These are phyloP conservation scores for Lotus japonicus DNA, from an alignment of 306 rosid genomes.

Conservation along the genomic window DNA sequence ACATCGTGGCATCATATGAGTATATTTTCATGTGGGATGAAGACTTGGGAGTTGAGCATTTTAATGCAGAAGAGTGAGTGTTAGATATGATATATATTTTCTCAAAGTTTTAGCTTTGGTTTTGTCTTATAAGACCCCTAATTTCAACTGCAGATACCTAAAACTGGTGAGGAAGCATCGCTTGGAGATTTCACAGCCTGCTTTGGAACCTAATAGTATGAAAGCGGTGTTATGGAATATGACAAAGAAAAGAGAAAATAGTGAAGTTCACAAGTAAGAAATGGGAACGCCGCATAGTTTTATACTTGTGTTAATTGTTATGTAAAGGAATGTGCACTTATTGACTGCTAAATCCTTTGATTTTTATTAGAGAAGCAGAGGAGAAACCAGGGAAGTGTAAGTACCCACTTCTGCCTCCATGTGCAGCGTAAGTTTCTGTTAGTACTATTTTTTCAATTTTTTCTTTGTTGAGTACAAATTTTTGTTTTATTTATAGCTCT, in stretches of 20 bases:
- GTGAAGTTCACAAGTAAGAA: slow-evolving; percentile 92
- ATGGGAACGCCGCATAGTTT: neutral
- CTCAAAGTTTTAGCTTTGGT: neutral
- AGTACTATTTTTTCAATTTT: no score
- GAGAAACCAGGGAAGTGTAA: slow-evolving; percentile 88
- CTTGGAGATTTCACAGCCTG: slow-evolving; percentile 97
- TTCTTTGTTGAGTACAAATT: neutral
- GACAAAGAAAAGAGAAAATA: slow-evolving; percentile 80
- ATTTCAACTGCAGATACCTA: slow-evolving; percentile 51
- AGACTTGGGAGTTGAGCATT: slow-evolving; percentile 84
- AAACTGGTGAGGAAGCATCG: slow-evolving; percentile 77
- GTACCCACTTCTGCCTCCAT: slow-evolving; percentile 90
- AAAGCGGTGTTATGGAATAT: slow-evolving; percentile 82
- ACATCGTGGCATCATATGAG: slow-evolving; percentile 81
- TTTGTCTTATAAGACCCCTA: neutral
- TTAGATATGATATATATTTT: neutral
- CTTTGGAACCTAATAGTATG: slow-evolving; percentile 51
- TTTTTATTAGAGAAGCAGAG: slow-evolving; percentile 46
- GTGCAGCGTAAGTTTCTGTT: slow-evolving; percentile 71
- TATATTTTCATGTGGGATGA: slow-evolving; percentile 95
- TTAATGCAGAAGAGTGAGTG: slow-evolving; percentile 81
- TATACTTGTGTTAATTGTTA: neutral
- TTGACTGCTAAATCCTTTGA: slow-evolving; percentile 5
- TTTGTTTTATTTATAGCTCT: neutral
- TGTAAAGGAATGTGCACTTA: neutral